A percentile compares a stretch with the other conserved stretches of the same genome.
phyloP scores from a whole-genome alignment of 1,284 basidiomycete species.

The Leccinum angustisporum region DNA sequence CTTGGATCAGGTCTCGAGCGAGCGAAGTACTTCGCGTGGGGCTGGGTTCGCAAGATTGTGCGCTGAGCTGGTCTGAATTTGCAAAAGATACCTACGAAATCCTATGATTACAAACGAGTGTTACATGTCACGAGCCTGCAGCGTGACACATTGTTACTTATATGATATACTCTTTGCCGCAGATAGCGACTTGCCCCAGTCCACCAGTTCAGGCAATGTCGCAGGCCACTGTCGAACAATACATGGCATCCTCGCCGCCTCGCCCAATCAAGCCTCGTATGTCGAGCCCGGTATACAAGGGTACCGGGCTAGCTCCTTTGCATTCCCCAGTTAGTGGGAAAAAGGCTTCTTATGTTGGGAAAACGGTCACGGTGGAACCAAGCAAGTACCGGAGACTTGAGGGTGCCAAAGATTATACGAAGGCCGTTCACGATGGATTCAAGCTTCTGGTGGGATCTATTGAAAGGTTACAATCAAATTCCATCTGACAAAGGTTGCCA shows the following conservation, averaged over 20 bases:
- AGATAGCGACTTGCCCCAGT: not conserved
- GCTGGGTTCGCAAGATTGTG: too few relatives aligned
- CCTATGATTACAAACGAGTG: not conserved
- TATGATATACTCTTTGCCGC: not conserved
- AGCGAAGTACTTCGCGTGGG: too few relatives aligned
- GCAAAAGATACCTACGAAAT: not conserved
- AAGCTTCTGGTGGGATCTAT: not conserved
- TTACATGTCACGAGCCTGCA: too few relatives aligned
- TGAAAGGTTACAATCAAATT: not conserved
- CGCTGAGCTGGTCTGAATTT: not conserved
- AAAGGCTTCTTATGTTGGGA: not conserved
- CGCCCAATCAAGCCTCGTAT: not conserved
- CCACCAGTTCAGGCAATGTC: not conserved
- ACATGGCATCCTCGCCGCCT: not conserved
- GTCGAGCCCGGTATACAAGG: not conserved
- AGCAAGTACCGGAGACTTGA: not conserved
- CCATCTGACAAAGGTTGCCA: not conserved
- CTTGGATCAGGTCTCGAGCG: too few relatives aligned
- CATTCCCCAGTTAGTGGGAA: not conserved
- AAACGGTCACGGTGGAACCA: not conserved
- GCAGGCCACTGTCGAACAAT: not conserved
- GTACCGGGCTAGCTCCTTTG: not conserved
- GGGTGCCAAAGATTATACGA: not conserved
- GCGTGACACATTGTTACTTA: not conserved
- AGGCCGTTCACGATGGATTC: not conserved